phyloP scores from a whole-genome alignment of 805 yeast species.

The Brettanomyces anomalus region DNA sequence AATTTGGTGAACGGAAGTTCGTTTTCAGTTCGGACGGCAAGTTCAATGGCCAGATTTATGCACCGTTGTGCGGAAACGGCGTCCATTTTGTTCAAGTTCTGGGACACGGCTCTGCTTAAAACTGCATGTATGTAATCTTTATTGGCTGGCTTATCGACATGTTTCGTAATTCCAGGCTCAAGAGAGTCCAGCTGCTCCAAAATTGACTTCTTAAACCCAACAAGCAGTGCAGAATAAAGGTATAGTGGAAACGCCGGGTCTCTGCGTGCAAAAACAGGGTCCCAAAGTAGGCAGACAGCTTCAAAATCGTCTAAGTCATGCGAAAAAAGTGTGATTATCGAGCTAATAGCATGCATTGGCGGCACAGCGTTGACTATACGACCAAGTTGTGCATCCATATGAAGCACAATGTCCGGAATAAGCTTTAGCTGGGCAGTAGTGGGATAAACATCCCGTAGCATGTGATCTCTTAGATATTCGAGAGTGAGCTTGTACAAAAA shows the following conservation, averaged over 20 bases:
- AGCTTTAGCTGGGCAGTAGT: slow-evolving; percentile 57
- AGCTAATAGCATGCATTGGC: slow-evolving; percentile 66
- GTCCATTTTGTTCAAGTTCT: background rate
- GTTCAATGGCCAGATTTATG: background rate
- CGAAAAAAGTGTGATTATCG: slow-evolving; percentile 67
- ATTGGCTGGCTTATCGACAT: slow-evolving; percentile 6
- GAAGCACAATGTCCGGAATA: slow-evolving; percentile 52
- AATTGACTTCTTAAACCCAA: slow-evolving; percentile 36
- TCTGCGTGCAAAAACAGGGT: slow-evolving; percentile 48
- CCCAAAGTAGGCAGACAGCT: slow-evolving; percentile 57
- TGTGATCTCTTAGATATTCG: slow-evolving; percentile 69
- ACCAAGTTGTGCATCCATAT: slow-evolving; percentile 37
- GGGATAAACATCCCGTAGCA: slow-evolving; percentile 62
- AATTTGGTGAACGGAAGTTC: background rate
- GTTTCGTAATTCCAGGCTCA: slow-evolving; percentile 10
- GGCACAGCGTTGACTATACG: slow-evolving; percentile 32
- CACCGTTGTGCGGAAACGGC: background rate
- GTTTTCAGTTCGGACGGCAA: background rate
- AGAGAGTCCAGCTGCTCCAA: slow-evolving; percentile 20
- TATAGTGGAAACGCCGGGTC: slow-evolving; percentile 49
- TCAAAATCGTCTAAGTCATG: slow-evolving; percentile 52
- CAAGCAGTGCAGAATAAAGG: slow-evolving; percentile 49
- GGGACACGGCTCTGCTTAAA: background rate
- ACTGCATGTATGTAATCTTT: slow-evolving; percentile 1
- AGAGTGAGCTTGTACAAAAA: slow-evolving; percentile 51